Evolutionary conservation across 768 basidiomycete genomes (phyloP).

Genomic region (Lactifluus volemus): DNA sequence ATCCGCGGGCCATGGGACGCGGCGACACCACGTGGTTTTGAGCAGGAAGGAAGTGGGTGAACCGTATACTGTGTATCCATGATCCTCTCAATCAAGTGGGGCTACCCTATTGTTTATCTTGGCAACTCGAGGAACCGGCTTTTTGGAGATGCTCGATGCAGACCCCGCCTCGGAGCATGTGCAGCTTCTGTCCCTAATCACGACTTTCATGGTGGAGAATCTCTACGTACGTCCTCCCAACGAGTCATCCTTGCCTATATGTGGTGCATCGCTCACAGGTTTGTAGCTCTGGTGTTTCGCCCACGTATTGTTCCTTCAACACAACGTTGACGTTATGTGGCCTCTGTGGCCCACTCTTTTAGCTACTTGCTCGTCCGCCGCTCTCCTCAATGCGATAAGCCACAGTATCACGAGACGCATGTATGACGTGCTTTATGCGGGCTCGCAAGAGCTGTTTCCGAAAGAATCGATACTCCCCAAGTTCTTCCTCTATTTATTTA

Average conservation of each 20-base stretch:
- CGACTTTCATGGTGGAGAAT: not conserved
- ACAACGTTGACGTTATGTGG: too few species aligned
- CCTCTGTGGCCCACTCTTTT: too few species aligned
- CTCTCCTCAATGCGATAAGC: slow-evolving; percentile 39
- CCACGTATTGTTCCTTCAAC: too few species aligned
- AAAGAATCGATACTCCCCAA: too few species aligned
- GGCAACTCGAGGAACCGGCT: not conserved
- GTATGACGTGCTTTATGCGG: not conserved
- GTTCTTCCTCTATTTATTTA: not conserved
- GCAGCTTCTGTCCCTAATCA: slow-evolving; percentile 7
- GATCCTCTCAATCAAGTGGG: not conserved
- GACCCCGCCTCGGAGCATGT: slow-evolving; percentile 53
- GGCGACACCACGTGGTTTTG: slow-evolving; percentile 44
- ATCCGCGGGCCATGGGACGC: slow-evolving; percentile 90
- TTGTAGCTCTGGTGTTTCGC: slow-evolving; percentile 7
- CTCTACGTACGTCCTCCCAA: slow-evolving; percentile 21
- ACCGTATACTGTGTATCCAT: not conserved
- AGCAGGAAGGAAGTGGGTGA: not conserved
- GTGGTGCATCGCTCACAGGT: slow-evolving; percentile 44
- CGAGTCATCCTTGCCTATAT: slow-evolving; percentile 50
- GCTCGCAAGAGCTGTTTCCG: too few species aligned
- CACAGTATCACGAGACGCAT: too few species aligned
- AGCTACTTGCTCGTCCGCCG: not conserved
- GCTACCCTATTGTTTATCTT: too few species aligned
- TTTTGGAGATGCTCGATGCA: slow-evolving; percentile 52